phyloP scores from a whole-genome alignment of 2,329 filamentous ascomycete species.

The Trichoderma koningiopsis region DNA sequence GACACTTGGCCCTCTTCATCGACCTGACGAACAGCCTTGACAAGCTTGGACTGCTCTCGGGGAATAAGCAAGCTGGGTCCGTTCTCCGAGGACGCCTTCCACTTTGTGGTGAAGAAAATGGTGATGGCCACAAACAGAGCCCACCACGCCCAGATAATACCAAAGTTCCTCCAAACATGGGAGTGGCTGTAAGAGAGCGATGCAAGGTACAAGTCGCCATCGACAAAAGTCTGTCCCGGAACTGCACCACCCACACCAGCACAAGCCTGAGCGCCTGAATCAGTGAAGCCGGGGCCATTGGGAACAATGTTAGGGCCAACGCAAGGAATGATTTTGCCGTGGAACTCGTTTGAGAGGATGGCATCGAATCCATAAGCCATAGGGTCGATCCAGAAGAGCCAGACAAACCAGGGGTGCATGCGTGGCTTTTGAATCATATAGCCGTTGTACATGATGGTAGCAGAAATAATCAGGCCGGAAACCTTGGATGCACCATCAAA shows the following conservation, averaged over 20 bases:
- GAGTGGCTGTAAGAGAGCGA: slow-evolving; percentile 55
- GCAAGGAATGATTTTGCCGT: slow-evolving; percentile 56
- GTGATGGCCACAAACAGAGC: slow-evolving; percentile 60
- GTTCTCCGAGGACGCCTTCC: slow-evolving; percentile 56
- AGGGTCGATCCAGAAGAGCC: slow-evolving; percentile 67
- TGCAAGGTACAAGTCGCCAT: slow-evolving; percentile 60
- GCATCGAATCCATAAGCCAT: slow-evolving; percentile 71
- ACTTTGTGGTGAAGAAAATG: slow-evolving; percentile 57
- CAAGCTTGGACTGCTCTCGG: slow-evolving; percentile 55
- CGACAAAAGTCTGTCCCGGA: slow-evolving; percentile 51
- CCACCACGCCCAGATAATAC: slow-evolving; percentile 66
- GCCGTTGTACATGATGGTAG: slow-evolving; percentile 63
- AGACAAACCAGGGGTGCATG: slow-evolving; percentile 66
- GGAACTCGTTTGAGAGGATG: slow-evolving; percentile 71
- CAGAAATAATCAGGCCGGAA: slow-evolving; percentile 52
- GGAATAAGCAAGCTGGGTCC: slow-evolving; percentile 63
- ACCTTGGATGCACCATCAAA: slow-evolving; percentile 63
- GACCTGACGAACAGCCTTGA: slow-evolving; percentile 32
- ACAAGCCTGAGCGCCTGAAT: slow-evolving; percentile 52
- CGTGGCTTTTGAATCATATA: slow-evolving; percentile 63
- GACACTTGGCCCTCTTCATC: slow-evolving; percentile 54
- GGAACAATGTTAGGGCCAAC: slow-evolving; percentile 52
- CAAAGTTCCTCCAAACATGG: slow-evolving; percentile 63
- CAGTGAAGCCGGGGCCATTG: slow-evolving; percentile 49
- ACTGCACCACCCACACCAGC: slow-evolving; percentile 60